Evolutionary conservation across 495 filamentous ascomycete genomes (phyloP).

Genomic region (Penicilliopsis zonata): DNA sequence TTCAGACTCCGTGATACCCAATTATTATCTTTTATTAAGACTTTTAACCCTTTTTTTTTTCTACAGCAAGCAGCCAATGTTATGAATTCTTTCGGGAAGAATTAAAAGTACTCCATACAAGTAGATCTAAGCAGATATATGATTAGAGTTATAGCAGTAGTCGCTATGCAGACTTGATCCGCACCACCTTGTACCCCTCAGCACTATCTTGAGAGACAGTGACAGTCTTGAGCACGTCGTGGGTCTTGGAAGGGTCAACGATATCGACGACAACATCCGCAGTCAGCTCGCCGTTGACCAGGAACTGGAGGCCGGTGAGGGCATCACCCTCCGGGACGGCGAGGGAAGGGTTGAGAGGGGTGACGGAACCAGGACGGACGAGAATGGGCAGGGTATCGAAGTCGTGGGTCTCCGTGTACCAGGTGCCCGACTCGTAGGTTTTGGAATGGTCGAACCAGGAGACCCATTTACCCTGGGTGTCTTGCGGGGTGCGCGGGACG

Average conservation of each 20-base stretch:
- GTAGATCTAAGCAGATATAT: no score
- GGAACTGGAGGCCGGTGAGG: conserved; percentile 22
- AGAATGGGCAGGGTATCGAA: conserved; percentile 30
- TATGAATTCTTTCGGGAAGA: no score
- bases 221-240: conserved; percentile 18
- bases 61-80: no score
- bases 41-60: no score
- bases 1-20: no score
- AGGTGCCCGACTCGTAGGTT: conserved; percentile 24
- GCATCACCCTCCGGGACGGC: conserved; percentile 23
- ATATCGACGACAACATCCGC: conserved; percentile 17
- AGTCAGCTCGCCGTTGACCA: conserved; percentile 22
- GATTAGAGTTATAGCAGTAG: no score
- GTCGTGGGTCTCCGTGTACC: conserved; percentile 32
- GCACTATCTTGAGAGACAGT: no score
- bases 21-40: no score
- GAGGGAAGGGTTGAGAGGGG: conserved; percentile 19
- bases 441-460: conserved; percentile 32
- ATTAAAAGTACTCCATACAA: no score
- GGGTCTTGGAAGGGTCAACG: conserved; percentile 21
- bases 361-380: conserved; percentile 26
- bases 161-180: no score
- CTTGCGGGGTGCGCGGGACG: conserved; percentile 28
- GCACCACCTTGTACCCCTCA: no score
- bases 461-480: conserved; percentile 40